Conservation (phyloP, 768 basidiomycete genomes). For the Leucocoprinus sp. region DNA sequence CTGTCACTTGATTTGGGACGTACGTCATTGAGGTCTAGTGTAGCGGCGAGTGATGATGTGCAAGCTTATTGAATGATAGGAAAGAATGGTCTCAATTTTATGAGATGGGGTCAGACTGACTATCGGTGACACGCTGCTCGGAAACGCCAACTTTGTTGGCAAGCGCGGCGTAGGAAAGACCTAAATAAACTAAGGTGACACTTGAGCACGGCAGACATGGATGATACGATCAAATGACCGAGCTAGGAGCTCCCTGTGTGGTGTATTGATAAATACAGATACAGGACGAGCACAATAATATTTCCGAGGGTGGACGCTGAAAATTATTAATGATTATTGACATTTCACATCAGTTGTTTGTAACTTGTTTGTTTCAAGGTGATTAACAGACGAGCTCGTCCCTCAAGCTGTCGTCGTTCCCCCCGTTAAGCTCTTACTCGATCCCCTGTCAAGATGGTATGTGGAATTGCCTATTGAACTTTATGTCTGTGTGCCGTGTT, state of each 20-base stretch:
- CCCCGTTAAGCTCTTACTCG: constrained; percentile 24
- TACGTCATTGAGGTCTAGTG: too few species aligned
- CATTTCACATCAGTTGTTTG: not conserved
- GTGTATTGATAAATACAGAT: constrained; percentile 24
- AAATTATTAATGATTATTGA: too few species aligned
- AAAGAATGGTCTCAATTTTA: too few species aligned
- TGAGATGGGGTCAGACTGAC: too few species aligned
- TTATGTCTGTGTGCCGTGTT: not conserved
- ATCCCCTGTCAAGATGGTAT: constrained; percentile 30
- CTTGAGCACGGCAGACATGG: too few species aligned
- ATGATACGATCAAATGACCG: not conserved
- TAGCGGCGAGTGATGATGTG: too few species aligned
- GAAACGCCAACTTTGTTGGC: constrained; percentile 33
- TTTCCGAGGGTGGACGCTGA: not conserved
- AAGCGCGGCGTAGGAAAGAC: constrained; percentile 39
- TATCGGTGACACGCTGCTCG: constrained; percentile 42
- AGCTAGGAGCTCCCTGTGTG: not conserved
- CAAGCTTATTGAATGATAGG: too few species aligned
- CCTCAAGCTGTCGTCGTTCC: constrained; percentile 26
- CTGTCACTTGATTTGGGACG: too few species aligned
- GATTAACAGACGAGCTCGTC: constrained; percentile 16
- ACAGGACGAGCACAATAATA: not conserved
- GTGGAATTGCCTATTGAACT: constrained; percentile 16
- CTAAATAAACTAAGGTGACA: constrained; percentile 21
- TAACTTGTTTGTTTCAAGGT: constrained; percentile 9